These are phyloP conservation scores for Tetracladium setigerum DNA, from an alignment of 495 filamentous ascomycete genomes.

Conservation along the genomic window DNA sequence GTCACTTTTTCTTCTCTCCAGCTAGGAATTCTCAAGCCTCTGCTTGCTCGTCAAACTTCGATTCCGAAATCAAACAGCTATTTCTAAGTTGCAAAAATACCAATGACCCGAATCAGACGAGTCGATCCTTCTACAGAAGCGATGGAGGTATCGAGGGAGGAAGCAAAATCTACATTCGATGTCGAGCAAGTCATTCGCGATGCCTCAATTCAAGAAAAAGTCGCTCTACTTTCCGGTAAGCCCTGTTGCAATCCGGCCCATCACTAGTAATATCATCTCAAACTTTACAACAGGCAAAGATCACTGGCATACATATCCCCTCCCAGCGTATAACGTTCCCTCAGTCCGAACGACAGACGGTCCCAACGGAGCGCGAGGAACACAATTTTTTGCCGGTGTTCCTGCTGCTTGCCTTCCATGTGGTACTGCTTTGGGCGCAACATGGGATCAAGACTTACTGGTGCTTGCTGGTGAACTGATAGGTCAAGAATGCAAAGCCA, in stretches of 20 bases:
- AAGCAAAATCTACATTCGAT: background rate
- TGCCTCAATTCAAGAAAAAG: background rate
- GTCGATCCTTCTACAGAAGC: too few species aligned
- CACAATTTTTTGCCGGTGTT: slow-evolving; percentile 59
- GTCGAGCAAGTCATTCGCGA: background rate
- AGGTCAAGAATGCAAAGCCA: slow-evolving; percentile 60
- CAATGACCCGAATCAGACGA: too few species aligned
- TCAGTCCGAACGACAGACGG: slow-evolving; percentile 46
- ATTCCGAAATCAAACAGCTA: too few species aligned
- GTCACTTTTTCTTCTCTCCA: too few species aligned
- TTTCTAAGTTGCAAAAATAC: too few species aligned
- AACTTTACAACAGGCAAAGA: slow-evolving; percentile 35
- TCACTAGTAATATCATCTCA: too few species aligned
- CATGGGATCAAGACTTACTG: slow-evolving; percentile 57
- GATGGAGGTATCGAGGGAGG: too few species aligned
- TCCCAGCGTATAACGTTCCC: slow-evolving; percentile 49
- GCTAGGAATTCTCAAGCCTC: too few species aligned
- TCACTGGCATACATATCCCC: slow-evolving; percentile 54
- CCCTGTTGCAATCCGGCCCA: too few species aligned
- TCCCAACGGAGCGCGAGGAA: slow-evolving; percentile 21
- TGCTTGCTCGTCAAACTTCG: too few species aligned
- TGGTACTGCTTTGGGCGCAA: slow-evolving; percentile 56
- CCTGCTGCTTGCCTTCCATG: slow-evolving; percentile 62
- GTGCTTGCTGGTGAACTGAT: slow-evolving; percentile 49
- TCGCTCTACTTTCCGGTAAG: background rate